phyloP scores from a whole-genome alignment of 1,284 basidiomycete species.

The Earliella scabrosa region DNA sequence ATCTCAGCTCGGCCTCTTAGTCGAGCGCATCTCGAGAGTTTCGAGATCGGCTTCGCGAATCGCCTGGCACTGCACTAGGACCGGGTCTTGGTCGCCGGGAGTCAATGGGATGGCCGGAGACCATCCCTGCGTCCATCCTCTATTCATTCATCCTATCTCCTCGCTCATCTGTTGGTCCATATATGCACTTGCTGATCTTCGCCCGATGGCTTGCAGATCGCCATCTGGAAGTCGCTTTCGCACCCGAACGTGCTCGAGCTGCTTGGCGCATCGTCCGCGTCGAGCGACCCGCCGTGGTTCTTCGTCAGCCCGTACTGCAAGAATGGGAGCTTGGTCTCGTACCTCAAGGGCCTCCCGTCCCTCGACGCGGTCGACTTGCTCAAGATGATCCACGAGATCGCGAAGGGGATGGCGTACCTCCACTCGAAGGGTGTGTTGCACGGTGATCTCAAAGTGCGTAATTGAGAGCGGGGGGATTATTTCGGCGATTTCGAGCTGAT shows the following conservation, averaged over 20 bases:
- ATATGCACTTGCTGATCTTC: background rate
- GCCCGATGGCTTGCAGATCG: slow-evolving; percentile 19
- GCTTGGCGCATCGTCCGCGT: slow-evolving; percentile 47
- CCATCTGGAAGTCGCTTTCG: slow-evolving; percentile 43
- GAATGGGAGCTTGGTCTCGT: slow-evolving; percentile 47
- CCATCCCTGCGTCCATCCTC: background rate
- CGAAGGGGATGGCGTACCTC: slow-evolving; percentile 78
- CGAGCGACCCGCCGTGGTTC: slow-evolving; percentile 50
- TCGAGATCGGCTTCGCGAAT: background rate
- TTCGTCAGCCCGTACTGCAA: slow-evolving; percentile 61
- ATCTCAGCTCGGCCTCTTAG: too few species aligned
- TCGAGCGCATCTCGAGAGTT: too few species aligned
- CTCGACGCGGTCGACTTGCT: slow-evolving; percentile 48
- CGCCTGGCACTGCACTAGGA: background rate
- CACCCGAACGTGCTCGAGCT: slow-evolving; percentile 47
- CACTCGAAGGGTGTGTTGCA: slow-evolving; percentile 69
- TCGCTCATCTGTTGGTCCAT: background rate
- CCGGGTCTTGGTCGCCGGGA: background rate
- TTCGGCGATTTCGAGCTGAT: background rate
- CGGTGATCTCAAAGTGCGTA: slow-evolving; percentile 70
- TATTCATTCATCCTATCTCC: background rate
- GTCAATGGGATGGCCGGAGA: background rate
- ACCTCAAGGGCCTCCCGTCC: slow-evolving; percentile 45
- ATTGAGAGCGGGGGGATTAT: background rate
- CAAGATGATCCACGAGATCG: slow-evolving; percentile 70